Evolutionary conservation across 1,139 yeast species (phyloP).

Genomic region (Taiozyma sp.): DNA sequence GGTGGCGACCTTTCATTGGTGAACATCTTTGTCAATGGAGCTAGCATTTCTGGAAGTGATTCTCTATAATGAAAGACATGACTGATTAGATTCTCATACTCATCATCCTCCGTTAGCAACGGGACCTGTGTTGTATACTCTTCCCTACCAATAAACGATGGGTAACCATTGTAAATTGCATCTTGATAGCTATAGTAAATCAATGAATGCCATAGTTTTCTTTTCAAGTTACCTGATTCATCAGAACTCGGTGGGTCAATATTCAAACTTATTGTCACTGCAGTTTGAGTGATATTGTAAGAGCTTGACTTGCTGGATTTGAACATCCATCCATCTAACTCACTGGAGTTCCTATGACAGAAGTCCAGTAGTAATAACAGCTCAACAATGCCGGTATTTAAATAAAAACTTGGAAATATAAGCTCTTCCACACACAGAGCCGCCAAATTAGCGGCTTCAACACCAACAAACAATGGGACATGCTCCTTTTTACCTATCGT

Average conservation of each 20-base stretch:
- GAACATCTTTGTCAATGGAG: neutral
- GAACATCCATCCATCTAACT: slow-evolving; percentile 1
- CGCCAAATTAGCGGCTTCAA: slow-evolving; percentile 5
- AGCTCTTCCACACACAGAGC: slow-evolving; percentile 6
- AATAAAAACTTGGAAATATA: slow-evolving; percentile 3
- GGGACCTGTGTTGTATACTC: slow-evolving; percentile 4
- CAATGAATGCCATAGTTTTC: slow-evolving; percentile 7
- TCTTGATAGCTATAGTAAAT: slow-evolving; percentile 5
- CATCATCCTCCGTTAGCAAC: neutral
- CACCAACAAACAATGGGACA: neutral
- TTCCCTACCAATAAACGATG: slow-evolving; percentile 3
- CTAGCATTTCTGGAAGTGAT: neutral
- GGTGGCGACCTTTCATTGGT: neutral
- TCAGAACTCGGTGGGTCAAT: slow-evolving; percentile 4
- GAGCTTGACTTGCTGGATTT: neutral
- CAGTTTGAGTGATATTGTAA: neutral
- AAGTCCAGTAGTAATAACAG: slow-evolving; percentile 3
- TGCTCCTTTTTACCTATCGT: slow-evolving; percentile 3
- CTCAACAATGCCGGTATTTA: slow-evolving; percentile 3
- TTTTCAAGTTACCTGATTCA: neutral
- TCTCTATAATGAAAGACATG: neutral
- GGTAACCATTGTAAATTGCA: slow-evolving; percentile 4
- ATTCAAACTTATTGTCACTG: neutral
- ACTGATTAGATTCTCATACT: neutral
- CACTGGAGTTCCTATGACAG: slow-evolving; percentile 2